Percentiles rank a stretch among this genome's conserved stretches.
Evolutionary conservation across 129 eudicot species (phyloP).

Genomic region (Ambrosia artemisiifolia): DNA sequence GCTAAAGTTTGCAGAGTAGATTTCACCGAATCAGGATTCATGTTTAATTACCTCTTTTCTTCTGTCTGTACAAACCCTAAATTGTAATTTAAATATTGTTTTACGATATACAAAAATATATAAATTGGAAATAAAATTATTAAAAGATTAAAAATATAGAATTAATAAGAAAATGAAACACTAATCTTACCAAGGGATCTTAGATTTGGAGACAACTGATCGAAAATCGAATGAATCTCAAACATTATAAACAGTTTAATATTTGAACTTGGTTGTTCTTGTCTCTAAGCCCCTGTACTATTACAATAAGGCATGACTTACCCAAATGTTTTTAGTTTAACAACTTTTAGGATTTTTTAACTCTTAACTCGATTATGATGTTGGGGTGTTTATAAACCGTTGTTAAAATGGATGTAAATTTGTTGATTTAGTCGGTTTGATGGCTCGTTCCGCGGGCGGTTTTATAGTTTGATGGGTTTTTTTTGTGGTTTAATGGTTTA

Average conservation of each 20-base stretch:
- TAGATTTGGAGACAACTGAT: slow-evolving; percentile 18
- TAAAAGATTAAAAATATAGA: not conserved
- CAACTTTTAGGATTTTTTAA: not conserved
- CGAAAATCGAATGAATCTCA: not conserved
- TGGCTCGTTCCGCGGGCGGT: no score
- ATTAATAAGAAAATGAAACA: not conserved
- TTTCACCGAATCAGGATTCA: slow-evolving; percentile 94
- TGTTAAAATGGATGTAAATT: no score
- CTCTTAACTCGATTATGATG: not conserved
- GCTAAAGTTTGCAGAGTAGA: slow-evolving; percentile 63
- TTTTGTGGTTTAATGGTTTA: no score
- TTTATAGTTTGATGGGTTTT: no score
- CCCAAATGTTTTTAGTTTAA: not conserved
- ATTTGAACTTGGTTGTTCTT: not conserved
- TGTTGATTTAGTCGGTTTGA: no score
- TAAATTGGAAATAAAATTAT: slow-evolving; percentile 1
- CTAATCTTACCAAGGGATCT: slow-evolving; percentile 19
- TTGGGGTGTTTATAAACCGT: no score
- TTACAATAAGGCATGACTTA: not conserved
- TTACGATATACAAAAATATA: not conserved
- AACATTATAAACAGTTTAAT: not conserved
- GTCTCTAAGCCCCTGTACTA: slow-evolving; percentile 19
- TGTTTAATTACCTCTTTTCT: slow-evolving; percentile 20
- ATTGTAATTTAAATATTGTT: not conserved
- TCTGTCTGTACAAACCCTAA: slow-evolving; percentile 12